Evolutionary conservation across 225 moss, liverwort and hornwort genomes (phyloP).

Genomic region (Pseudisothecium myosuroides): DNA sequence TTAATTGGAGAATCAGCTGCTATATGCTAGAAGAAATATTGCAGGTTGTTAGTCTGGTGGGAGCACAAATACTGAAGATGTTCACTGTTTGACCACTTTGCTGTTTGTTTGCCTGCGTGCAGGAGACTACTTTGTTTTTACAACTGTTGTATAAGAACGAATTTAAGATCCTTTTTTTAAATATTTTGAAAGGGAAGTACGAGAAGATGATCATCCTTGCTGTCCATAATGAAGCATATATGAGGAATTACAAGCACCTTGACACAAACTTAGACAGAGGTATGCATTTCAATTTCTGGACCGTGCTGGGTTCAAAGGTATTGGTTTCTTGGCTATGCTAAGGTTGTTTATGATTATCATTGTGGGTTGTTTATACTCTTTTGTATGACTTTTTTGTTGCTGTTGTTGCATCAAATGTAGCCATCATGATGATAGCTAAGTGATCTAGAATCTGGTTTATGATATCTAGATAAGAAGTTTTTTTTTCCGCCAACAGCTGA

Average conservation of each 20-base stretch:
- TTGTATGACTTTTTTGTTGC: neutral
- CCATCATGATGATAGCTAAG: neutral
- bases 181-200: slow-evolving; percentile 60
- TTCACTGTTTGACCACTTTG: neutral
- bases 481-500: neutral
- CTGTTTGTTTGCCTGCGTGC: slow-evolving; percentile 2
- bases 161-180: slow-evolving; percentile 61
- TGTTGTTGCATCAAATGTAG: neutral
- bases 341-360: neutral
- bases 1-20: neutral
- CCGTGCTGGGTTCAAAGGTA: neutral
- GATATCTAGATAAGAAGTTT: neutral
- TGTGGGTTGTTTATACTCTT: neutral
- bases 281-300: slow-evolving; percentile 1
- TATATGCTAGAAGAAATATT: neutral
- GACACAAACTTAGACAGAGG: slow-evolving; percentile 93
- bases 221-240: slow-evolving; percentile 7
- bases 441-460: neutral
- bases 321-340: neutral
- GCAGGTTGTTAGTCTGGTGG: neutral
- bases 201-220: slow-evolving; percentile 36
- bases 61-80: neutral
- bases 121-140: slow-evolving; percentile 87
- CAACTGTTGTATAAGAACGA: slow-evolving; percentile 80
- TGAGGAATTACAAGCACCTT: slow-evolving; percentile 26